Evolutionary conservation across 331 rosid species (phyloP).

Genomic region (Malus hybrid): DNA sequence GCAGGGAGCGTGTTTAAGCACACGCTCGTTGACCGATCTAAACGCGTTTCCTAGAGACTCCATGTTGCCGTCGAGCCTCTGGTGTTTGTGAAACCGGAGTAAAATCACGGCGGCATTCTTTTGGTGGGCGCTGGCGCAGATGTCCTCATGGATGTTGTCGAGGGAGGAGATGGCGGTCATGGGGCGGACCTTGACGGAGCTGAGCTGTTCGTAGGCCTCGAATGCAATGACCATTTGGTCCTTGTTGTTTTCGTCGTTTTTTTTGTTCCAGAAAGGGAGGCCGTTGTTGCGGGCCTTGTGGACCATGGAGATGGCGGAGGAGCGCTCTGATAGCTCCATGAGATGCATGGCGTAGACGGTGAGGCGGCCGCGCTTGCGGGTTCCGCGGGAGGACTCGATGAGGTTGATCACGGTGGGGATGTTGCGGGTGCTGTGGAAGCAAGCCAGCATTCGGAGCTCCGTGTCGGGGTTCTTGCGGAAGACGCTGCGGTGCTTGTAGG

Average conservation of each 20-base stretch:
- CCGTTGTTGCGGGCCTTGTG: slow-evolving; percentile 72
- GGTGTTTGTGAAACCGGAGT: slow-evolving; percentile 68
- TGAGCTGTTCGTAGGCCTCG: slow-evolving; percentile 53
- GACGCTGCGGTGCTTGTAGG: slow-evolving; percentile 48
- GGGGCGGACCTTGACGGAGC: slow-evolving; percentile 52
- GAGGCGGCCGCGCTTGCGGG: slow-evolving; percentile 40
- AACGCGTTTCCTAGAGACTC: slow-evolving; percentile 49
- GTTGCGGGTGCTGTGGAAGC: slow-evolving; percentile 64
- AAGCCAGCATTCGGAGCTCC: slow-evolving; percentile 53
- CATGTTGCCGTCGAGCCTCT: slow-evolving; percentile 49
- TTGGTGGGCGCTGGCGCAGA: slow-evolving; percentile 59
- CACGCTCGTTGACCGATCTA: slow-evolving; percentile 39
- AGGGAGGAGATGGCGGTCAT: slow-evolving; percentile 73
- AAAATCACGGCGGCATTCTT: slow-evolving; percentile 49
- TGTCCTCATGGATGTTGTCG: slow-evolving; percentile 51
- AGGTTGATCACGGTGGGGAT: slow-evolving; percentile 61
- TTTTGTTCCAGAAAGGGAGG: slow-evolving; percentile 74
- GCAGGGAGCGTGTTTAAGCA: slow-evolving; percentile 57
- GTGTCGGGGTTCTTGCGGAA: slow-evolving; percentile 36
- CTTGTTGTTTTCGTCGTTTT: slow-evolving; percentile 10
- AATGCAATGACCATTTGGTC: slow-evolving; percentile 65
- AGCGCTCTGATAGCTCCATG: slow-evolving; percentile 73
- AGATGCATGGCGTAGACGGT: slow-evolving; percentile 73
- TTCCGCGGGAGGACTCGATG: slow-evolving; percentile 61
- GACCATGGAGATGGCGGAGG: slow-evolving; percentile 80